Conservation (phyloP, 805 yeast genomes). For the Kluyveromyces siamensis region DNA sequence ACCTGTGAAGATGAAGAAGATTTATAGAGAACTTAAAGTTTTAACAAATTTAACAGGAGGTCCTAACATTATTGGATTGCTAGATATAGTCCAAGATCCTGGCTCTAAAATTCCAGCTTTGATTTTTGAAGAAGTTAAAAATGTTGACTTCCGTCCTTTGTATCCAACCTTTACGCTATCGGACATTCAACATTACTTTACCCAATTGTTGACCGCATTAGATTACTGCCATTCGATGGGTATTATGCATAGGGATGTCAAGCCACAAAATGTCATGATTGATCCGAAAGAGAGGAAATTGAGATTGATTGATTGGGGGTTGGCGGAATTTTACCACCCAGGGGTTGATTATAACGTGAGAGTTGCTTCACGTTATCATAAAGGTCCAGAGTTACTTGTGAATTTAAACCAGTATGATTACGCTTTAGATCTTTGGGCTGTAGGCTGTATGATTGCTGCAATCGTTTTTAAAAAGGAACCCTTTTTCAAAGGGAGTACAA, state of each 20-base stretch:
- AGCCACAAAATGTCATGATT: constrained; percentile 91
- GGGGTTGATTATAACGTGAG: constrained; percentile 86
- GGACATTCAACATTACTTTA: constrained; percentile 79
- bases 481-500: constrained; percentile 84
- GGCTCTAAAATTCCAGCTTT: constrained; percentile 80
- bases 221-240: constrained; percentile 92
- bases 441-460: constrained; percentile 86
- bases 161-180: constrained; percentile 69
- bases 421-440: constrained; percentile 83
- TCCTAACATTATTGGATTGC: constrained; percentile 64
- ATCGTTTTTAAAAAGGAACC: constrained; percentile 86
- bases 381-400: constrained; percentile 84
- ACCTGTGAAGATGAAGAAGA: constrained; percentile 89
- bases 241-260: constrained; percentile 89
- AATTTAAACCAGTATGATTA: constrained; percentile 81
- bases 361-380: constrained; percentile 85
- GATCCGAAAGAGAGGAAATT: constrained; percentile 58
- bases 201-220: constrained; percentile 69
- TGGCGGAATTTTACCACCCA: constrained; percentile 87
- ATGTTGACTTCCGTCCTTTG: constrained; percentile 76
- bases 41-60: constrained; percentile 79
- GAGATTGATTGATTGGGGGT: constrained; percentile 88
- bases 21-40: constrained; percentile 82
- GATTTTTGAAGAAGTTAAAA: constrained; percentile 76
- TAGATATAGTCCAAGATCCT: constrained; percentile 83